Conservation (phyloP, 495 filamentous ascomycete species). For the Oidiodendron maius region DNA sequence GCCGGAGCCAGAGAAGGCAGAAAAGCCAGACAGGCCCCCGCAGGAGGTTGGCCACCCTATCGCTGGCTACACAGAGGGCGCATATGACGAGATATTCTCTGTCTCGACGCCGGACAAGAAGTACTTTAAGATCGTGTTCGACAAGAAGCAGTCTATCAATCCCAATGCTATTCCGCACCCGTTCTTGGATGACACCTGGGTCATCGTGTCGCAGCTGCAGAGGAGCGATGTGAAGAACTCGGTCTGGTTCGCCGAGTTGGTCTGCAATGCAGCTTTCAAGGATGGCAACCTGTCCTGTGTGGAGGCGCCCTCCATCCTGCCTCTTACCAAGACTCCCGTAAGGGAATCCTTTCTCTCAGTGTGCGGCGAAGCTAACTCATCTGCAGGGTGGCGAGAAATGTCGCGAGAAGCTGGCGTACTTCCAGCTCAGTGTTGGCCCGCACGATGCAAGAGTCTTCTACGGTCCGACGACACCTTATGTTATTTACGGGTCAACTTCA, state of each 20-base stretch:
- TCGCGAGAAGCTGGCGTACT: slow-evolving; percentile 27
- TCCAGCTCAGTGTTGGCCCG: slow-evolving; percentile 35
- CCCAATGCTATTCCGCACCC: slow-evolving; percentile 51
- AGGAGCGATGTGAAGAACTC: slow-evolving; percentile 7
- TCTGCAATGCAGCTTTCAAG: slow-evolving; percentile 39
- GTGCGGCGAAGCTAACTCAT: too few species aligned
- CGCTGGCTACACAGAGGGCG: background rate
- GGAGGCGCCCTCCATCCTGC: slow-evolving; percentile 29
- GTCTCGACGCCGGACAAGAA: slow-evolving; percentile 30
- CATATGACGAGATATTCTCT: slow-evolving; percentile 32
- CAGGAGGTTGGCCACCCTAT: background rate
- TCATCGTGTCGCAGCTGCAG: slow-evolving; percentile 38
- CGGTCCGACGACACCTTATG: slow-evolving; percentile 38
- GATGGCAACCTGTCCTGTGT: slow-evolving; percentile 32
- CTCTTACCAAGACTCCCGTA: slow-evolving; percentile 36
- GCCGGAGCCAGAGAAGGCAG: background rate
- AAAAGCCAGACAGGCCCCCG: background rate
- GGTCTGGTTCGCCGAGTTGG: slow-evolving; percentile 33
- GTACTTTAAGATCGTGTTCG: slow-evolving; percentile 40
- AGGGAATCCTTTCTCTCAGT: too few species aligned
- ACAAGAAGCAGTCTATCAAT: slow-evolving; percentile 31
- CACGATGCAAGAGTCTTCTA: slow-evolving; percentile 50
- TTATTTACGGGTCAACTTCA: slow-evolving; percentile 44
- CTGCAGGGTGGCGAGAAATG: slow-evolving; percentile 34
- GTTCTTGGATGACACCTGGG: slow-evolving; percentile 33